These are phyloP conservation scores for Myrica gale DNA, from an alignment of 306 rosid species.

Conservation along the genomic window DNA sequence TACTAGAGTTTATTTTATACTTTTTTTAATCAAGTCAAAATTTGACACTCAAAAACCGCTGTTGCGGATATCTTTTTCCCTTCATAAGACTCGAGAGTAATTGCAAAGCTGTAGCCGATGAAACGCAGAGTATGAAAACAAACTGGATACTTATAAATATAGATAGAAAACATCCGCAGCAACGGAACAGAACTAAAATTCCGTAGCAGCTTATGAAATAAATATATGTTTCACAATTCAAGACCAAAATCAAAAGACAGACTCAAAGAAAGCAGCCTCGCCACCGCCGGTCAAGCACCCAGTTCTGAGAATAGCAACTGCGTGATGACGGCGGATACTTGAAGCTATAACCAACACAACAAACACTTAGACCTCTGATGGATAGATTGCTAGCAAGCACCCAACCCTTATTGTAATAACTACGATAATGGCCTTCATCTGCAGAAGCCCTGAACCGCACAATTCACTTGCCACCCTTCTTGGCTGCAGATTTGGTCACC, in stretches of 20 bases:
- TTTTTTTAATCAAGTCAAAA: no score
- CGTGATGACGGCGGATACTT: slow-evolving; percentile 38
- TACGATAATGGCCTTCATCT: not conserved
- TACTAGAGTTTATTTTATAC: no score
- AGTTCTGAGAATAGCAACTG: slow-evolving; percentile 45
- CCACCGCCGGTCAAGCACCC: slow-evolving; percentile 76
- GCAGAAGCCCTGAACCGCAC: slow-evolving; percentile 30
- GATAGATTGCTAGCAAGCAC: not conserved
- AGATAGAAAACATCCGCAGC: not conserved
- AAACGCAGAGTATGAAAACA: not conserved
- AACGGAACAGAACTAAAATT: slow-evolving; percentile 7
- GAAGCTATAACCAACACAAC: slow-evolving; percentile 10
- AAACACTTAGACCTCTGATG: not conserved
- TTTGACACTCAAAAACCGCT: no score
- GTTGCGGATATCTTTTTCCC: no score
- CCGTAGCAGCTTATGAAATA: slow-evolving; percentile 13
- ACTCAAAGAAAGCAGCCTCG: not conserved
- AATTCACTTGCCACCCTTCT: slow-evolving; percentile 52
- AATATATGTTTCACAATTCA: not conserved
- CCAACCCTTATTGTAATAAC: slow-evolving; percentile 33
- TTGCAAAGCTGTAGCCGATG: no score
- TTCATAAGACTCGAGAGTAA: no score
- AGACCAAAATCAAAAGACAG: not conserved
- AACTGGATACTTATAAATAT: not conserved
- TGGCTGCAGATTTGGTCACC: slow-evolving; percentile 72